These are phyloP conservation scores for Aspergillus tubingensis DNA, from an alignment of 2,329 filamentous ascomycete species.

Conservation along the genomic window DNA sequence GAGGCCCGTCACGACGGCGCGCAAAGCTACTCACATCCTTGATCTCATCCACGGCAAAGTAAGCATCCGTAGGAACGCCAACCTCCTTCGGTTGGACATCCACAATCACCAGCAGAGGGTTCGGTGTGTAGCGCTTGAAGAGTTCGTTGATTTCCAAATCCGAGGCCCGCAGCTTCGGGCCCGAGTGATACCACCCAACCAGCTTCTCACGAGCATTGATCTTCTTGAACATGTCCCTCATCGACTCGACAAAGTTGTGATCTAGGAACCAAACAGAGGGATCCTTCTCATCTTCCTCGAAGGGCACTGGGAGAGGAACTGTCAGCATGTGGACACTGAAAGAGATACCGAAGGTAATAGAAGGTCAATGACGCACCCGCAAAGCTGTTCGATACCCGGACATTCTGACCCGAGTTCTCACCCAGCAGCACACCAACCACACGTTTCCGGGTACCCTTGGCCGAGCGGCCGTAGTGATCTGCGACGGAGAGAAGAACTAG, in stretches of 20 bases:
- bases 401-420: constrained; percentile 93
- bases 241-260: constrained; percentile 98
- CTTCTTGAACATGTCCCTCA: constrained; percentile 99
- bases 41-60: constrained; percentile 99
- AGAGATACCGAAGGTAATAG: constrained; percentile 1
- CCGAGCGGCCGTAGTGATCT: constrained; percentile 95
- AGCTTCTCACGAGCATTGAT: constrained; percentile 98
- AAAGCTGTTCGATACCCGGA: constrained; percentile 98
- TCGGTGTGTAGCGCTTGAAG: constrained; percentile 98
- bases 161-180: constrained; percentile 92
- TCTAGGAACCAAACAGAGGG: constrained; percentile 98
- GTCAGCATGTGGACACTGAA: constrained; percentile 1
- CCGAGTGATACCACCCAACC: constrained; percentile 99
- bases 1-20: neutral
- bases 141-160: constrained; percentile 99
- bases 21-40: constrained; percentile 74
- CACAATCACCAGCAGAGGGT: constrained; percentile 94
- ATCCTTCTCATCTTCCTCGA: constrained; percentile 98
- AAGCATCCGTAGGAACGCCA: constrained; percentile 95
- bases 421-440: constrained; percentile 94
- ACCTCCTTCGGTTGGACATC: constrained; percentile 98
- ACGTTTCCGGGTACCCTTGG: constrained; percentile 82
- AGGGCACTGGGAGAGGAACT: constrained; percentile 67
- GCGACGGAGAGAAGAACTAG: constrained; percentile 96
- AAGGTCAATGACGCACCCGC: constrained; percentile 65